phyloP scores from a whole-genome alignment of 2,329 filamentous ascomycete species.

The Paraconiothyrium brasiliense region DNA sequence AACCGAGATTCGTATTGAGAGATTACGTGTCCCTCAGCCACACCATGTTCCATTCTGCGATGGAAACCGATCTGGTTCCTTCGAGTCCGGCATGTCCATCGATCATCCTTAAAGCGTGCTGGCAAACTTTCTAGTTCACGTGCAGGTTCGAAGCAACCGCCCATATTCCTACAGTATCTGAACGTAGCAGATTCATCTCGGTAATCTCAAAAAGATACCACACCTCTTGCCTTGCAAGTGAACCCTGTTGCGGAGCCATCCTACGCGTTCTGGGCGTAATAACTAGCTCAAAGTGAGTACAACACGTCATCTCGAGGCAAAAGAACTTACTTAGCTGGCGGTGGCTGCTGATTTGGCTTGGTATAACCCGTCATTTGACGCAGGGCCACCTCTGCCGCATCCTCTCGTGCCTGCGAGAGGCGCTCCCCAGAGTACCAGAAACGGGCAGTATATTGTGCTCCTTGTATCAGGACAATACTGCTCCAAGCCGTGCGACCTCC shows the following conservation, averaged over 20 bases:
- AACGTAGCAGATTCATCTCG: not conserved
- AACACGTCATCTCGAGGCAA: not conserved
- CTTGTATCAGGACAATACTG: conserved; percentile 39
- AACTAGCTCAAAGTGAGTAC: not conserved
- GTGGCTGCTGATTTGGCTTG: conserved; percentile 29
- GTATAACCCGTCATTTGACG: conserved; percentile 32
- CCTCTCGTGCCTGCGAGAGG: conserved; percentile 47
- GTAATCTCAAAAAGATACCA: not conserved
- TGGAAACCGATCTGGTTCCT: not conserved
- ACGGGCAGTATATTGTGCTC: conserved; percentile 38
- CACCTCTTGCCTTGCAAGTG: not conserved
- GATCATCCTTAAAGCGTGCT: not conserved
- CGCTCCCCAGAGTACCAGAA: conserved; percentile 50
- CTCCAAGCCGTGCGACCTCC: conserved; percentile 52
- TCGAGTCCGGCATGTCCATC: not conserved
- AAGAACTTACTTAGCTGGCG: conserved; percentile 27
- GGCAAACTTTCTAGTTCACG: not conserved
- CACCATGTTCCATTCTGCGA: not conserved
- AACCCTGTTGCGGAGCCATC: not conserved
- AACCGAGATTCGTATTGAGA: not conserved
- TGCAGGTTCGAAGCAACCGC: not conserved
- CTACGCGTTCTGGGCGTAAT: not conserved
- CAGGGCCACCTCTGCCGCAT: conserved; percentile 47
- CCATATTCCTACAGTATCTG: not conserved
- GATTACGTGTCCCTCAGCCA: not conserved